Evolutionary conservation across 345 rosid species (phyloP).

Genomic region (Hypericum perforatum): DNA sequence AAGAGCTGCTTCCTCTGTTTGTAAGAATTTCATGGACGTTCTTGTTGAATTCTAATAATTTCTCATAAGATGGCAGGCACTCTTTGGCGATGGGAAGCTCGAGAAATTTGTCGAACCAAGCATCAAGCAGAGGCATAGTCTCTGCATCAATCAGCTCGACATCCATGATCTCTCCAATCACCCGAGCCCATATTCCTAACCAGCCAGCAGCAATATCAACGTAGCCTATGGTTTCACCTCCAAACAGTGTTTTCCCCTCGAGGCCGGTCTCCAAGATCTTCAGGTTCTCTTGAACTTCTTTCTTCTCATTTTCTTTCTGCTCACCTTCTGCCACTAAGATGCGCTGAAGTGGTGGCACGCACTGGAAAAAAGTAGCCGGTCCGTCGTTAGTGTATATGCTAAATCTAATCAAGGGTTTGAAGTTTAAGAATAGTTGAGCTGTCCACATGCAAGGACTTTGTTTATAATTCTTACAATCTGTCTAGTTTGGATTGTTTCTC

Average conservation of each 20-base stretch:
- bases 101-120: constrained; percentile 19
- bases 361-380: constrained; percentile 10
- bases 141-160: constrained; percentile 20
- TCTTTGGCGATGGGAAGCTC: constrained; percentile 15
- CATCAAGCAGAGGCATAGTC: constrained; percentile 16
- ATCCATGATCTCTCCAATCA: constrained; percentile 16
- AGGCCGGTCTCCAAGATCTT: constrained; percentile 17
- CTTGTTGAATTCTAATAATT: no score
- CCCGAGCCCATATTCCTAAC: constrained; percentile 21
- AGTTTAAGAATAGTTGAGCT: no score
- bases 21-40: no score
- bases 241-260: constrained; percentile 18
- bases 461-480: no score
- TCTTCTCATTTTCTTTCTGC: constrained; percentile 17
- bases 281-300: constrained; percentile 19
- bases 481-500: no score
- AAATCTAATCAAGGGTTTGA: no score
- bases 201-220: constrained; percentile 21
- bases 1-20: no score
- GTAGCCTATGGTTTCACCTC: constrained; percentile 25
- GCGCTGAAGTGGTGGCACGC: constrained; percentile 11
- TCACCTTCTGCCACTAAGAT: constrained; percentile 12
- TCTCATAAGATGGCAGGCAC: no score
- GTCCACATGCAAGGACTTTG: no score
- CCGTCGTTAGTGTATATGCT: no score